A percentile compares a stretch with the other conserved stretches of the same genome.
phyloP scores from a whole-genome alignment of 306 rosid genomes.

The Dicorynia guianensis region DNA sequence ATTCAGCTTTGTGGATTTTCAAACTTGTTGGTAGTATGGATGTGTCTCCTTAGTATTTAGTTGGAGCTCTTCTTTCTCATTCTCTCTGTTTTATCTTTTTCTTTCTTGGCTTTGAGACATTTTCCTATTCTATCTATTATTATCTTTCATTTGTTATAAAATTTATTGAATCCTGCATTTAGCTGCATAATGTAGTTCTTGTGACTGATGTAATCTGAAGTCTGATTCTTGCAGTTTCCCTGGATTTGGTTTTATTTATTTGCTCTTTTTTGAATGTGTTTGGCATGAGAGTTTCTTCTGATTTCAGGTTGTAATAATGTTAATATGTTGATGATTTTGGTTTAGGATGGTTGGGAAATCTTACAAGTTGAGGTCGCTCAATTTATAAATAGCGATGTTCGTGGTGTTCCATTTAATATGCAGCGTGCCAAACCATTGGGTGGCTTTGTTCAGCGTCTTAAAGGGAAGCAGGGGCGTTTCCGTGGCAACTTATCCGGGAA shows the following conservation, averaged over 20 bases:
- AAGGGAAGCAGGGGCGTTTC: conserved; percentile 94
- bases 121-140: not conserved
- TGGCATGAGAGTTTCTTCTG: conserved; percentile 29
- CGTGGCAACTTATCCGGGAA: conserved; percentile 95
- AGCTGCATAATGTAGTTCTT: not conserved
- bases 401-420: conserved; percentile 58
- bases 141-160: not conserved
- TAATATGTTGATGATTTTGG: conserved; percentile 43
- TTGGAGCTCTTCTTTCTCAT: no score
- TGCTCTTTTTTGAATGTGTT: conserved; percentile 9
- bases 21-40: no score
- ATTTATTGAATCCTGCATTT: conserved; percentile 1
- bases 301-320: conserved; percentile 39
- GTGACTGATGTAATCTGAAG: not conserved
- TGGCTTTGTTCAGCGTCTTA: conserved; percentile 91
- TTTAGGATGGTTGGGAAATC: conserved; percentile 66
- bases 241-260: conserved; percentile 20
- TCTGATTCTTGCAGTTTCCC: conserved; percentile 23
- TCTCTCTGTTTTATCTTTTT: not conserved
- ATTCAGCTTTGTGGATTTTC: no score
- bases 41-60: no score
- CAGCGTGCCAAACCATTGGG: conserved; percentile 58
- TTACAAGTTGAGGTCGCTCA: conserved; percentile 87
- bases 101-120: not conserved
- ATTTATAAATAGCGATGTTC: conserved; percentile 85